Evolutionary conservation across 73 alveolate species (phyloP).

Genomic region (Paramecium sexaurelia): DNA sequence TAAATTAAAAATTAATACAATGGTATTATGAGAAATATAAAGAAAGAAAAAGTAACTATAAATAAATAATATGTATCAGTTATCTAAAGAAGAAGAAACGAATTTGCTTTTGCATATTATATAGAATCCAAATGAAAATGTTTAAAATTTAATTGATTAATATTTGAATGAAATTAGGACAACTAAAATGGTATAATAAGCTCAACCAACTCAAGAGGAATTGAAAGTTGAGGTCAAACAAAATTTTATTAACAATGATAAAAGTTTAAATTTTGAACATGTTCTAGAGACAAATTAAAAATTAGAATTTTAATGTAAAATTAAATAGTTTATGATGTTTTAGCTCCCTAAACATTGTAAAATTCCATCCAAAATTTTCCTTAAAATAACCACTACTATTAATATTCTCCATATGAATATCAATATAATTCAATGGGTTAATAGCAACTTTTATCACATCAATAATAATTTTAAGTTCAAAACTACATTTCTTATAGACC

Average conservation of each 20-base stretch:
- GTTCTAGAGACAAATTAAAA: neutral
- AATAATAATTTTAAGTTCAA: neutral
- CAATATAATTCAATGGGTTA: neutral
- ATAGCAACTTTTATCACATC: neutral
- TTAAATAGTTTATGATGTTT: neutral
- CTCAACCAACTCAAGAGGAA: neutral
- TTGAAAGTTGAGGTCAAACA: neutral
- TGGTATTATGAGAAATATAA: neutral
- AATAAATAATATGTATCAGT: neutral
- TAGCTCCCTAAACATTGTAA: neutral
- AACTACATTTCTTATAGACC: neutral
- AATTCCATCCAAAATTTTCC: neutral
- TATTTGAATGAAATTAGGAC: neutral
- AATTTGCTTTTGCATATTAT: neutral
- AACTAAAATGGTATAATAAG: neutral
- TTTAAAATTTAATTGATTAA: neutral
- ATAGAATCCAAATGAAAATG: neutral
- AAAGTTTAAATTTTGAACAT: neutral
- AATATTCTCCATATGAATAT: neutral
- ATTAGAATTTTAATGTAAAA: neutral
- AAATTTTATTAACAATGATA: neutral
- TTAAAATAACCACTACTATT: neutral
- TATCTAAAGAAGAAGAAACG: neutral
- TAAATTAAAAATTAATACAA: slow-evolving; percentile 23
- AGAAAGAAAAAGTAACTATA: neutral